A percentile compares a stretch with the other conserved stretches of the same genome.
Evolutionary conservation across 2,329 filamentous ascomycete species (phyloP).

Genomic region (Grosmannia penicillata): DNA sequence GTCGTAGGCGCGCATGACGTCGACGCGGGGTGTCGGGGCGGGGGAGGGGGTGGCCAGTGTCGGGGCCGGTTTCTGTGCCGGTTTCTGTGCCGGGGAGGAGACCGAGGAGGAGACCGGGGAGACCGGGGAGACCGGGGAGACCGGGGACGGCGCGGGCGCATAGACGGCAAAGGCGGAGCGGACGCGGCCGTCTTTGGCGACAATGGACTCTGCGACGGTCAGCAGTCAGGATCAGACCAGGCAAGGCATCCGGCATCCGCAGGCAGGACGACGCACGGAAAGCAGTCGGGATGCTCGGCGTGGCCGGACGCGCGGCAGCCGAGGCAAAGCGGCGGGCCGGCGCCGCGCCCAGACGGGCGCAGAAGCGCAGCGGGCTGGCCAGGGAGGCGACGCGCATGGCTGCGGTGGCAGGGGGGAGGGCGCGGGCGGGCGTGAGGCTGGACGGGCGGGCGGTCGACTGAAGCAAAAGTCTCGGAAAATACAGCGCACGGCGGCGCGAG

Average conservation of each 20-base stretch:
- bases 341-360: conserved; percentile 2
- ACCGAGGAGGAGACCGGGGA: conserved; percentile 3
- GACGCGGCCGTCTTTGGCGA: conserved; percentile 9
- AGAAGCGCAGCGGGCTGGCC: conserved; percentile 7
- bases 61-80: background rate
- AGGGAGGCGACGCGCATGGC: conserved; percentile 4
- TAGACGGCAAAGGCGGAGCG: conserved; percentile 36
- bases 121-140: conserved; percentile 2
- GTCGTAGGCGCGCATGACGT: conserved; percentile 56
- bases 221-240: background rate
- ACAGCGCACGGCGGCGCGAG: too few species aligned
- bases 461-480: too few species aligned
- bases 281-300: background rate
- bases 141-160: conserved; percentile 7
- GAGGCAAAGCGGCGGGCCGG: conserved; percentile 5
- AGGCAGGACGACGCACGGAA: background rate
- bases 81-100: conserved; percentile 3
- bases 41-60: background rate
- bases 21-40: conserved; percentile 8
- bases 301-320: too few species aligned
- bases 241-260: background rate
- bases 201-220: conserved; percentile 7
- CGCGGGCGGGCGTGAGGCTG: background rate
- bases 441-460: background rate
- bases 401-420: background rate